Percentiles rank a stretch among this genome's conserved stretches.
Conservation (phyloP, 495 filamentous ascomycete species). For the Astrothelium macrocarpum region DNA sequence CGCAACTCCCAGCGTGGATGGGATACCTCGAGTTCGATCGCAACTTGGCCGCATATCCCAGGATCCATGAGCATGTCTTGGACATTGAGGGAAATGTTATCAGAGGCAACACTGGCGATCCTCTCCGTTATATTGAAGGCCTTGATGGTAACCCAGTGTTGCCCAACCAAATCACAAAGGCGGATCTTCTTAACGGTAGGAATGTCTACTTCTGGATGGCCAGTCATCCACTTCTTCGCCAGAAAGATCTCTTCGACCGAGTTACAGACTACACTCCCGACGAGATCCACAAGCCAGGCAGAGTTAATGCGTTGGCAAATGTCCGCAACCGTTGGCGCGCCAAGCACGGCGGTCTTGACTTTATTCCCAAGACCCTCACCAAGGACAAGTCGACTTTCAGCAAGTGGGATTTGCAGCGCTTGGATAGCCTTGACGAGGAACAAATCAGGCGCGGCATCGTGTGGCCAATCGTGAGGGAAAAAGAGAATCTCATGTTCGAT, state of each 20-base stretch:
- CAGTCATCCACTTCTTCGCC: neutral
- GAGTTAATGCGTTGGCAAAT: neutral
- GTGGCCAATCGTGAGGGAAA: neutral
- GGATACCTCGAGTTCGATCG: neutral
- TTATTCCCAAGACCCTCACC: neutral
- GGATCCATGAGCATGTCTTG: neutral
- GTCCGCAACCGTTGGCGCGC: slow-evolving; percentile 1
- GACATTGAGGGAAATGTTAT: neutral
- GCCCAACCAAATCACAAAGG: neutral
- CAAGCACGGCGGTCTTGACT: slow-evolving; percentile 1
- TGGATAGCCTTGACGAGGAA: neutral
- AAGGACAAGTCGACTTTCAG: neutral
- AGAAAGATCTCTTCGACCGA: neutral
- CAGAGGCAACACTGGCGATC: neutral
- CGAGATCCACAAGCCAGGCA: neutral
- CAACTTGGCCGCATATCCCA: neutral
- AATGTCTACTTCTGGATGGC: neutral
- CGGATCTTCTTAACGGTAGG: neutral
- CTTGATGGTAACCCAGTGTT: neutral
- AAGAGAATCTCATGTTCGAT: neutral
- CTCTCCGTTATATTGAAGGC: neutral
- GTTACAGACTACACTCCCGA: neutral
- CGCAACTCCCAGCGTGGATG: neutral
- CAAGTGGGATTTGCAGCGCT: neutral
- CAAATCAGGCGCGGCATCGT: neutral